Conservation (phyloP, 2,329 filamentous ascomycete genomes). For the Emergomyces africanus region DNA sequence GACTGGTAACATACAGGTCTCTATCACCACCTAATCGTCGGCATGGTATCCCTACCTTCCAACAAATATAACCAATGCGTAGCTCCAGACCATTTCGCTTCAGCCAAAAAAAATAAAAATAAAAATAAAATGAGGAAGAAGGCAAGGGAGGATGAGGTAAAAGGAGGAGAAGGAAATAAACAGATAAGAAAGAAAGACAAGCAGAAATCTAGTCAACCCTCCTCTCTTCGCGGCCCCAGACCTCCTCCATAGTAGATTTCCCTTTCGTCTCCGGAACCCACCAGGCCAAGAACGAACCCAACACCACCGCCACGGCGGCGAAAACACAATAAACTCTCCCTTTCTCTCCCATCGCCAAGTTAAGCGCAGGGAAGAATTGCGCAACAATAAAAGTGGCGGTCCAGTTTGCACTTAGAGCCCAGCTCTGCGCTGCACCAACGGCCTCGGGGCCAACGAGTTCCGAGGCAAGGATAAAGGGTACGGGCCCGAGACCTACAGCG, state of each 20-base stretch:
- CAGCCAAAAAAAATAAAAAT: too few relatives aligned
- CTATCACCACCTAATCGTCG: neutral
- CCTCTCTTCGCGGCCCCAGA: slow-evolving; percentile 57
- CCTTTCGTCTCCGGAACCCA: slow-evolving; percentile 81
- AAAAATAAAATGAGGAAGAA: neutral
- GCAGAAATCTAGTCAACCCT: slow-evolving; percentile 19
- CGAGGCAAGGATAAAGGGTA: slow-evolving; percentile 86
- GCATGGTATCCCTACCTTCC: neutral
- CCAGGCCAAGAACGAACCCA: slow-evolving; percentile 57
- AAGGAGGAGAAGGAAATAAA: neutral
- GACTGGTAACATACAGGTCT: too few relatives aligned
- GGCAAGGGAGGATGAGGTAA: too few relatives aligned
- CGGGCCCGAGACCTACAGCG: slow-evolving; percentile 78
- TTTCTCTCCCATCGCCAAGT: slow-evolving; percentile 59
- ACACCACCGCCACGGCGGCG: slow-evolving; percentile 55
- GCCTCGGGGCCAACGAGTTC: slow-evolving; percentile 86
- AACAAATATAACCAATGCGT: neutral
- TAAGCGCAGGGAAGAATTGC: slow-evolving; percentile 86
- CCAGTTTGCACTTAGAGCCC: slow-evolving; percentile 78
- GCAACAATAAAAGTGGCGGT: slow-evolving; percentile 83
- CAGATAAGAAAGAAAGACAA: neutral
- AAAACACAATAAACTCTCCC: slow-evolving; percentile 93
- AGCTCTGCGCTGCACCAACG: slow-evolving; percentile 81
- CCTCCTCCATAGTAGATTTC: slow-evolving; percentile 71
- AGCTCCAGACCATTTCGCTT: neutral